Base-by-base conservation (phyloP, 257 asterid genomes). In the Striga asiatica region DNA sequence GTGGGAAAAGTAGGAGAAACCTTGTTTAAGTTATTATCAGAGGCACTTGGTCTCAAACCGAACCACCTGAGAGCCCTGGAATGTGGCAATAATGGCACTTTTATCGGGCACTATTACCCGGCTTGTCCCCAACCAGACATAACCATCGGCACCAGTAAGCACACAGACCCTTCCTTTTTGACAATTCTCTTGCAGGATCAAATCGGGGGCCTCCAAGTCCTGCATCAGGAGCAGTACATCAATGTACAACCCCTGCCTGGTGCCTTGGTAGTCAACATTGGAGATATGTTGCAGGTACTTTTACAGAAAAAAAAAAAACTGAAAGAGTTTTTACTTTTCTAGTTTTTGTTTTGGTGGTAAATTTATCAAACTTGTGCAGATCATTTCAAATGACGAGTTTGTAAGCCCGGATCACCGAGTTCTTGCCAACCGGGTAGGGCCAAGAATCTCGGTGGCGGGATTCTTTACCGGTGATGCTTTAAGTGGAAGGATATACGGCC, bases 11-110 rank as follows among this genome's bases (percentile, higher is more conserved):
- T 84, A n/a, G 87, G 78, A 24, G 67, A 71, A 29, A 72, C 69
- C 28, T 37, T 87, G 13, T 61, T 76, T 9, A 75, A 61, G 39
- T 37, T 84, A n/a, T 53, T 84, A 56, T 78, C 95, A 0, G 93
- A 84, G 65, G 93, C 88, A n/a, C 84, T 88, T 8, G 91, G 80
- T 6, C 73, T 88, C n/a, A 62, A 82, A 61, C 54, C 51, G 0
- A 71, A 76, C 10, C 17, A 38, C 46, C 0, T 38, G 2, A 19
- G 18, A 10, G 8, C 46, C 46, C 4, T 38, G 5, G 46, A 38
- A 38, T 38, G 46, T 38, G 46, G n/a, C n/a, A n/a, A n/a, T n/a
- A n/a, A n/a, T n/a, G n/a, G n/a, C n/a, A n/a, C n/a, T n/a, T n/a
- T n/a, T n/a, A n/a, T n/a, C n/a, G 7, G 22, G 2, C 49, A 42